Percentiles rank a stretch among this genome's conserved stretches.
phyloP scores from a whole-genome alignment of 192 early-diverging fungal species.

The Lunasporangiospora selenospora region DNA sequence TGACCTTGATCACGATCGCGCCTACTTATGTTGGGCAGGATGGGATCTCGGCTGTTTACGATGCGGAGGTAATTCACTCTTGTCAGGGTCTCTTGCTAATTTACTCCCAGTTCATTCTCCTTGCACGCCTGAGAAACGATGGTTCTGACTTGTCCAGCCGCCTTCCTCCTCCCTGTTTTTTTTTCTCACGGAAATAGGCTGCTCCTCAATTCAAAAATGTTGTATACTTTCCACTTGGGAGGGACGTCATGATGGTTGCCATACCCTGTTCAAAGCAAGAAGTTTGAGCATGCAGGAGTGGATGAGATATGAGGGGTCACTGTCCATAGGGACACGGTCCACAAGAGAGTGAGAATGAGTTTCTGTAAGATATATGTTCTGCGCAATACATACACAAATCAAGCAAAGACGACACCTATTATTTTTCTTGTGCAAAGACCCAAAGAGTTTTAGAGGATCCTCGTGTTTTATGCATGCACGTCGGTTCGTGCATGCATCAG shows the following conservation, averaged over 20 bases:
- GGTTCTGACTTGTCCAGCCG: not conserved
- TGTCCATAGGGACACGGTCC: too few species aligned
- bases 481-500: too few species aligned
- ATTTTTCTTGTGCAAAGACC: too few species aligned
- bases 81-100: not conserved
- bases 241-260: conserved; percentile 41
- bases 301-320: too few species aligned
- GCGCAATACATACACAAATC: too few species aligned
- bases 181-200: not conserved
- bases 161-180: not conserved
- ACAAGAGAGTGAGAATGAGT: too few species aligned
- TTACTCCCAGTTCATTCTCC: not conserved
- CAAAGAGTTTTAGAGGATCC: too few species aligned
- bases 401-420: too few species aligned
- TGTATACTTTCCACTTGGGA: conserved; percentile 27
- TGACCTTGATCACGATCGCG: conserved; percentile 73
- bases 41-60: conserved; percentile 57
- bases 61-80: conserved; percentile 48
- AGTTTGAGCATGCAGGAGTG: too few species aligned
- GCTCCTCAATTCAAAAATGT: conserved; percentile 19
- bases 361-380: too few species aligned
- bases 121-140: not conserved
- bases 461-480: too few species aligned
- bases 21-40: conserved; percentile 70
- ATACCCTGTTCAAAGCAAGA: conserved; percentile 5